Conservation (phyloP, 805 yeast species). For the Cyberlindnera euphorbiae region DNA sequence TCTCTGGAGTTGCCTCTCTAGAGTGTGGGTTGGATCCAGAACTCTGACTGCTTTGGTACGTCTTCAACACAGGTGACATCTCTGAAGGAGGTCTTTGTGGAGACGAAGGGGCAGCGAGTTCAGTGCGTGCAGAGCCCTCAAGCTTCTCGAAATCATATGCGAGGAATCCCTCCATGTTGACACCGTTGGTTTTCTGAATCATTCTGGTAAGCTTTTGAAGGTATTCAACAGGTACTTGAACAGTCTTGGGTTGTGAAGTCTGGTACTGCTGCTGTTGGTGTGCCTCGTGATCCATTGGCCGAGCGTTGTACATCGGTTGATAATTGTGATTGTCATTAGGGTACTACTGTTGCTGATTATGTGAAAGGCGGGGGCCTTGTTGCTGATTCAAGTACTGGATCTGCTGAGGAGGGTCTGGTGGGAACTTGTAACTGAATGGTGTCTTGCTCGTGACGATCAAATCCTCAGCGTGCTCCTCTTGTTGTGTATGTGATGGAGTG, state of each 20-base stretch:
- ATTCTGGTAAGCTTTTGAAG: conserved; percentile 21
- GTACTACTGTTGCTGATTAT: background rate
- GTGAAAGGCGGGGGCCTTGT: too few species aligned
- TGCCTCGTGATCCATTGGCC: conserved; percentile 1
- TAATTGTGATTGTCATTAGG: conserved; percentile 15
- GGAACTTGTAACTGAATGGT: conserved; percentile 54
- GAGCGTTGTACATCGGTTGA: background rate
- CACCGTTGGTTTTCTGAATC: conserved; percentile 21
- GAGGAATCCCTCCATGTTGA: conserved; percentile 20
- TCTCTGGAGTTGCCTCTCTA: conserved; percentile 14
- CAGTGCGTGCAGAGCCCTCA: conserved; percentile 3
- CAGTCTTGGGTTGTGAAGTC: conserved; percentile 15
- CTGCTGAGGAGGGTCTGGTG: conserved; percentile 29
- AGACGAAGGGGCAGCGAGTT: conserved; percentile 6
- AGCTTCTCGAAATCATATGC: conserved; percentile 16
- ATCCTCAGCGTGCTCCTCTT: conserved; percentile 29
- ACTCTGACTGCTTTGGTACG: conserved; percentile 7
- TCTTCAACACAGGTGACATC: conserved; percentile 7
- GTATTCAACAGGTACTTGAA: conserved; percentile 25
- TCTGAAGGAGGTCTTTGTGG: conserved; percentile 11
- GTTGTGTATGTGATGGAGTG: conserved; percentile 1
- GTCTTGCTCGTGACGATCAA: conserved; percentile 42
- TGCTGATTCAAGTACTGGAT: too few species aligned
- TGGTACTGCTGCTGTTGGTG: background rate
- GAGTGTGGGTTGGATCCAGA: conserved; percentile 5